Conservation (phyloP, 2,329 filamentous ascomycete genomes). For the Chrysoporthe puriensis region DNA sequence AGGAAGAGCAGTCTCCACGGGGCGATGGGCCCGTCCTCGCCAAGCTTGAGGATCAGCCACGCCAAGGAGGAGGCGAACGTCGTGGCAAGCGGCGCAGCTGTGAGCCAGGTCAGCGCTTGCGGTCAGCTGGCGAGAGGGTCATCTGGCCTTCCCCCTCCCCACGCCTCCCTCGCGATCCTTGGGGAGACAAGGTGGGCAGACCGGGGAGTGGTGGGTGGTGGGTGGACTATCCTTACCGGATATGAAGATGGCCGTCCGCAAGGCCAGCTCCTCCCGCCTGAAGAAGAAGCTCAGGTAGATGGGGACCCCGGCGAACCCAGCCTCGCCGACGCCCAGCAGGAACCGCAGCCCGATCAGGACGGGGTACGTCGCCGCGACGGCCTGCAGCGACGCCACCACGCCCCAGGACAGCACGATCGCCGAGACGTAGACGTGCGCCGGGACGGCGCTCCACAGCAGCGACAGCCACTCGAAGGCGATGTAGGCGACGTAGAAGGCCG, state of each 20-base stretch:
- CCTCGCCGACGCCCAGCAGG: constrained; percentile 65
- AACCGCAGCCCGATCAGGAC: constrained; percentile 58
- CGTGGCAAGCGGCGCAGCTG: constrained; percentile 79
- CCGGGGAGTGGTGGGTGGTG: constrained; percentile 9
- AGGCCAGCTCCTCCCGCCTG: constrained; percentile 73
- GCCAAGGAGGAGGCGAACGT: constrained; percentile 81
- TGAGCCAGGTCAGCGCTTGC: neutral
- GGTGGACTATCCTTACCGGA: constrained; percentile 53
- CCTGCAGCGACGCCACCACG: constrained; percentile 74
- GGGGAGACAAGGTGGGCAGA: neutral
- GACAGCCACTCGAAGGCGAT: constrained; percentile 69
- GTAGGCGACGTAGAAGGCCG: constrained; percentile 66
- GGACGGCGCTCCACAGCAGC: constrained; percentile 62
- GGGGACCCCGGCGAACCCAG: constrained; percentile 66
- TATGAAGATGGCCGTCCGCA: constrained; percentile 84
- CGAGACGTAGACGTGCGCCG: constrained; percentile 63
- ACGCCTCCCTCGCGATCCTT: neutral
- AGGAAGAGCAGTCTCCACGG: constrained; percentile 87
- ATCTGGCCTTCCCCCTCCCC: neutral
- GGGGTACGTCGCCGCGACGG: constrained; percentile 65
- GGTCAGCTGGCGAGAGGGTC: neutral
- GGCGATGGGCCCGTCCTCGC: constrained; percentile 67
- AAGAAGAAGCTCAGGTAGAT: constrained; percentile 70
- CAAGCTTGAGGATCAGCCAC: constrained; percentile 75
- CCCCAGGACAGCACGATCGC: constrained; percentile 79